phyloP scores from a whole-genome alignment of 352 stramenopile species.

The Phytophthora macrochlamydospora region DNA sequence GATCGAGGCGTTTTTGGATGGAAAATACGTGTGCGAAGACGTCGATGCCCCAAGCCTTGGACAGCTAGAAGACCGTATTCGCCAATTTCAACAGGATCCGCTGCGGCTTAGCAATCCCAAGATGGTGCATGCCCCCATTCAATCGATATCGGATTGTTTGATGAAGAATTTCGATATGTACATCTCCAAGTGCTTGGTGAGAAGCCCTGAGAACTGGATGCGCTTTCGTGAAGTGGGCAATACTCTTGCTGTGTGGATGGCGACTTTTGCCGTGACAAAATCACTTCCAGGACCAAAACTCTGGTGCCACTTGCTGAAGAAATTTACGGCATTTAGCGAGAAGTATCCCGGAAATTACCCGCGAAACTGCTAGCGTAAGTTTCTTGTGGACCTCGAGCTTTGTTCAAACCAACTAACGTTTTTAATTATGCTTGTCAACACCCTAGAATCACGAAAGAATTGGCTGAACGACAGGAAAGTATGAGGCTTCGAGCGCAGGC shows the following conservation, averaged over 20 bases:
- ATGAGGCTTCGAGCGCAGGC: too few relatives aligned
- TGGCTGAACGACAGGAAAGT: background rate
- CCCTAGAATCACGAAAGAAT: background rate
- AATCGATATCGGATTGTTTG: conserved; percentile 15
- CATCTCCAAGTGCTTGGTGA: conserved; percentile 5
- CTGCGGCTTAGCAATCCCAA: background rate
- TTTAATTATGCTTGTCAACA: background rate
- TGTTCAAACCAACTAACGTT: background rate
- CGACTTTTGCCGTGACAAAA: background rate
- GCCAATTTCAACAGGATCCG: conserved; percentile 1
- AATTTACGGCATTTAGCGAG: conserved; percentile 8
- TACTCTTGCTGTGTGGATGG: conserved; percentile 6
- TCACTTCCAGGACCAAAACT: background rate
- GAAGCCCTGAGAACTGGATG: conserved; percentile 11
- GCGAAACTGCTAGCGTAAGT: conserved; percentile 11
- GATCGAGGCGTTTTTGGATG: background rate
- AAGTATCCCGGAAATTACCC: conserved; percentile 13
- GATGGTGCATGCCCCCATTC: conserved; percentile 4
- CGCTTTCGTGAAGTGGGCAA: conserved; percentile 7
- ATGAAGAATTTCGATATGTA: conserved; percentile 10
- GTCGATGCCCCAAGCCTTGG: conserved; percentile 2
- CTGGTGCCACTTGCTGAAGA: background rate
- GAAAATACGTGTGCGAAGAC: conserved; percentile 7
- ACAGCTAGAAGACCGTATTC: conserved; percentile 9
- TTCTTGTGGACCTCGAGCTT: background rate